A percentile compares a stretch with the other conserved stretches of the same genome.
Evolutionary conservation across 306 rosid species (phyloP).

Genomic region (Fragaria iinumae): DNA sequence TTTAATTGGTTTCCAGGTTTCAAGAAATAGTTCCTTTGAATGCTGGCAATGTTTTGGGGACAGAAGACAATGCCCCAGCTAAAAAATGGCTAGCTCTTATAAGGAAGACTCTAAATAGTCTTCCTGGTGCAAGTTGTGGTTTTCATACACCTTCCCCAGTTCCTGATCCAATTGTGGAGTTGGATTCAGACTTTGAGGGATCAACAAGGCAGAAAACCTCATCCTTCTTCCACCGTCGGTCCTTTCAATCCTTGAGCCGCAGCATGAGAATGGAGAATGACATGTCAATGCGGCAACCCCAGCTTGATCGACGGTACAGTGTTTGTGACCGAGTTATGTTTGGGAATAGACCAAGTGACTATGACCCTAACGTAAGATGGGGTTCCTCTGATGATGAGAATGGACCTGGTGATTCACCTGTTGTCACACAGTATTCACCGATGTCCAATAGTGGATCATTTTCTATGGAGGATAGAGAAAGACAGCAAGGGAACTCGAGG

Average conservation of each 20-base stretch:
- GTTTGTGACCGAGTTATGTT: conserved; percentile 78
- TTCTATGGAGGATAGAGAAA: conserved; percentile 75
- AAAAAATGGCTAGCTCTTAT: conserved; percentile 91
- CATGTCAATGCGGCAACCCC: conserved; percentile 60
- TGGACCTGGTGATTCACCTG: conserved; percentile 68
- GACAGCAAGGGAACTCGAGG: conserved; percentile 65
- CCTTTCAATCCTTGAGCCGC: conserved; percentile 90
- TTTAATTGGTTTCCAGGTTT: conserved; percentile 52
- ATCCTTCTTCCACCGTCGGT: conserved; percentile 82
- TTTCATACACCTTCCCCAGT: conserved; percentile 78
- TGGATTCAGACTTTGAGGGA: conserved; percentile 88
- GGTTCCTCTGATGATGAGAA: conserved; percentile 90
- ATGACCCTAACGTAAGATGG: conserved; percentile 70
- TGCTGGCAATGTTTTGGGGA: conserved; percentile 97
- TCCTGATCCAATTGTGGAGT: conserved; percentile 83
- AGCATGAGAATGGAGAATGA: conserved; percentile 96
- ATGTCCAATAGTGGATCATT: conserved; percentile 49
- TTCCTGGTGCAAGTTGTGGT: conserved; percentile 76
- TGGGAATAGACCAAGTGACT: conserved; percentile 74
- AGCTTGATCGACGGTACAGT: conserved; percentile 80
- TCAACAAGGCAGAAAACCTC: conserved; percentile 74
- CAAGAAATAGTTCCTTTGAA: conserved; percentile 98
- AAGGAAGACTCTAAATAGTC: conserved; percentile 82
- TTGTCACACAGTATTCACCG: conserved; percentile 61
- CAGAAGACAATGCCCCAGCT: conserved; percentile 99